Evolutionary conservation across 2,329 filamentous ascomycete genomes (phyloP).

Genomic region (Colletotrichum godetiae): DNA sequence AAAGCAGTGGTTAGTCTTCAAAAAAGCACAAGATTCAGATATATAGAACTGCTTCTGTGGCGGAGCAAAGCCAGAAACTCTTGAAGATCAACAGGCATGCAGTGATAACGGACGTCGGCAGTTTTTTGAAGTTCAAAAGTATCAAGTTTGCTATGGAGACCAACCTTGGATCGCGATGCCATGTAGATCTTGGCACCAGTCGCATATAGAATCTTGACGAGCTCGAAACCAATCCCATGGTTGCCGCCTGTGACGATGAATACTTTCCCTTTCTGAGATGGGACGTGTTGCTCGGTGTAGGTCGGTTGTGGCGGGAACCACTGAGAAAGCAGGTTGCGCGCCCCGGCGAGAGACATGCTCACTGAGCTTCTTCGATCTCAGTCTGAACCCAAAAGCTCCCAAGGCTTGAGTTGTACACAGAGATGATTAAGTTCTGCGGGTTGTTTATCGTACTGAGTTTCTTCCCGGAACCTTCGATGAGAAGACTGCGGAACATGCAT

Average conservation of each 20-base stretch:
- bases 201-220: conserved; percentile 63
- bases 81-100: not conserved
- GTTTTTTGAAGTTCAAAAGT: conserved; percentile 36
- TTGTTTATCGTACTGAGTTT: no score
- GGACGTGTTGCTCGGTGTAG: conserved; percentile 41
- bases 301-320: conserved; percentile 40
- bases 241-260: conserved; percentile 61
- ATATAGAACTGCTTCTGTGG: not conserved
- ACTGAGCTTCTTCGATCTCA: no score
- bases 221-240: conserved; percentile 58
- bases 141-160: not conserved
- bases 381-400: no score
- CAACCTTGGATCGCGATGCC: conserved; percentile 53
- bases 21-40: not conserved
- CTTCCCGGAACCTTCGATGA: no score
- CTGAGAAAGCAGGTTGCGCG: conserved; percentile 15
- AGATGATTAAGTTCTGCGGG: no score
- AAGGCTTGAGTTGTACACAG: no score
- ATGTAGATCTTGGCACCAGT: conserved; percentile 65
- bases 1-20: not conserved
- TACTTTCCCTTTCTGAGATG: conserved; percentile 43
- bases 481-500: no score
- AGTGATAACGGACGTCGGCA: not conserved
- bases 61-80: not conserved
- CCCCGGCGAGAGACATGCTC: not conserved